Evolutionary conservation across 2,329 filamentous ascomycete genomes (phyloP).

Genomic region (Sarocladiaceae sp.): DNA sequence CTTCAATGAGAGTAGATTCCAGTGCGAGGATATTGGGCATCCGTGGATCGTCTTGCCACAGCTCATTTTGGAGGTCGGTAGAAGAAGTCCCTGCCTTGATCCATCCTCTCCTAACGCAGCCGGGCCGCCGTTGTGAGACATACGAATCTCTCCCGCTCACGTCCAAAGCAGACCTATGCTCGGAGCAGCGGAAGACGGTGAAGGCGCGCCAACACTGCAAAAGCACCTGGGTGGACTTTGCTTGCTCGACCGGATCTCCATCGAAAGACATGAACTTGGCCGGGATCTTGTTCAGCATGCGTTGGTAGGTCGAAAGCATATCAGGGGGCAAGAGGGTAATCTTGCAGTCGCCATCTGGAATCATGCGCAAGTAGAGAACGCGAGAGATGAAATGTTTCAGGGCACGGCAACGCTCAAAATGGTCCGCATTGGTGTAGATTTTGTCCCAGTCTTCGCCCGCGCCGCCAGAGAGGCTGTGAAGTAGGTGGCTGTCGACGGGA

Average conservation of each 20-base stretch:
- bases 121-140: too few relatives aligned
- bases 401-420: not conserved
- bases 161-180: too few relatives aligned
- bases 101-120: too few relatives aligned
- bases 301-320: constrained; percentile 2
- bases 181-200: too few relatives aligned
- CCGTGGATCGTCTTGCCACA: not conserved
- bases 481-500: too few relatives aligned
- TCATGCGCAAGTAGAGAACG: not conserved
- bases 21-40: not conserved
- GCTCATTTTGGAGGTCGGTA: not conserved
- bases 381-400: not conserved
- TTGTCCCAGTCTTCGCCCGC: not conserved
- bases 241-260: too few relatives aligned
- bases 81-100: not conserved
- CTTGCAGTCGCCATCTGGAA: not conserved
- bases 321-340: not conserved
- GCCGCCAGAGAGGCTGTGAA: not conserved
- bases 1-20: not conserved
- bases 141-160: too few relatives aligned
- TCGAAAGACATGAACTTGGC: too few relatives aligned
- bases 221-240: not conserved
- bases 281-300: not conserved
- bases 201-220: not conserved
- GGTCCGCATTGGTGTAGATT: not conserved